Evolutionary conservation across 495 filamentous ascomycete species (phyloP).

Genomic region (Emericellopsis terricola): DNA sequence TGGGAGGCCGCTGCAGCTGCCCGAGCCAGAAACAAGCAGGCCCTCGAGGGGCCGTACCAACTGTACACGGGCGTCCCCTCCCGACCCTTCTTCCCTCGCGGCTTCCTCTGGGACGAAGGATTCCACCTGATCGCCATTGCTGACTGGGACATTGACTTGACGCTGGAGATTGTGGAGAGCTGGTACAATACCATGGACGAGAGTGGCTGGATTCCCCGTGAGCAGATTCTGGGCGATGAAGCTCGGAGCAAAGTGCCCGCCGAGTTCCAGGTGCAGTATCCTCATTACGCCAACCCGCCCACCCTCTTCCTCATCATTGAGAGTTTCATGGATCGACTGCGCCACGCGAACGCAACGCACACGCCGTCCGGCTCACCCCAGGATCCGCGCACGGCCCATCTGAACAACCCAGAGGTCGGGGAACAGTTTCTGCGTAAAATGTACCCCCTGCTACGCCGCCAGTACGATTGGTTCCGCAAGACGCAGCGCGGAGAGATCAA

Average conservation of each 20-base stretch:
- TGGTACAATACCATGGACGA: conserved; percentile 96
- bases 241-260: conserved; percentile 85
- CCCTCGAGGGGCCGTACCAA: conserved; percentile 67
- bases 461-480: conserved; percentile 86
- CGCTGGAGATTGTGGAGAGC: conserved; percentile 80
- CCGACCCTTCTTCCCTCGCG: conserved; percentile 86
- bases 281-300: conserved; percentile 96
- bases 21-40: conserved; percentile 40
- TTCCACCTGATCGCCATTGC: conserved; percentile 86
- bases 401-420: conserved; percentile 49
- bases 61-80: conserved; percentile 90
- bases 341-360: conserved; percentile 17
- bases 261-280: conserved; percentile 95
- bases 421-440: conserved; percentile 58
- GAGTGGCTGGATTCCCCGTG: conserved; percentile 92
- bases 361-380: conserved; percentile 16
- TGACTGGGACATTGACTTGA: conserved; percentile 86
- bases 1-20: conserved; percentile 77
- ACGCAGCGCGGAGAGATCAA: conserved; percentile 86
- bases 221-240: conserved; percentile 90
- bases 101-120: conserved; percentile 96
- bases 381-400: conserved; percentile 34
- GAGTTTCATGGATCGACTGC: conserved; percentile 58
- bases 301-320: conserved; percentile 85
- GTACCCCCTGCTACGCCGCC: conserved; percentile 81